Base-by-base conservation (phyloP, 2,329 filamentous ascomycete species). In the Trichoderma sp. region DNA sequence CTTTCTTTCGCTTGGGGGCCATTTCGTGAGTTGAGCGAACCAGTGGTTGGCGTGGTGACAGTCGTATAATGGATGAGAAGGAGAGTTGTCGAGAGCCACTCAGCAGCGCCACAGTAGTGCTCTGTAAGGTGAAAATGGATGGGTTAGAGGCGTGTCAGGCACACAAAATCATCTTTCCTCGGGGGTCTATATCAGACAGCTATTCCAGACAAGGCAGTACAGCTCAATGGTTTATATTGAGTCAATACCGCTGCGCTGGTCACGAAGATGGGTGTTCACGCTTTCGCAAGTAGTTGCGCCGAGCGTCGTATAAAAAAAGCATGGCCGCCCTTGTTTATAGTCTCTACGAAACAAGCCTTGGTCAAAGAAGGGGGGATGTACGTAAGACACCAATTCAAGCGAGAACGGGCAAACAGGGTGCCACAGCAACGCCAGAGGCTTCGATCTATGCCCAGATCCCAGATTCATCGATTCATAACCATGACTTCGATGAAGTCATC, bases 1-100 rank as follows among this genome's bases (percentile, higher is more conserved):
- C 61, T 66, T 77, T 79, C 71, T 81, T 83, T 59, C 81, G 77
- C 71, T 83, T 84, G 4, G 76, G 51, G 1, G 75, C 75, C 81
- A 83, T 83, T 13, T 37, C 68, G 28, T 32, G 46, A 39, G 26
- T 34, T 21, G n/a, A 24, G 14, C 54, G 54, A 37, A 55, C 26
- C 7, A 54, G 37, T 21, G 63, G 56, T 46, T 32, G 59, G 43
- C 10, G 37, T 5, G 32, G 39, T 37, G 43, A 52, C 26, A 24
- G 28, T 8, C 14, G 59, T 46, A 16, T 52, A 39, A 49, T 66
- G 39, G 24, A 24, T 56, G 61, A 18, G 39, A 34, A 14, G 37
- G 61, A 24, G 30, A 26, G n/a, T 52, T 28, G 59, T 28, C n/a
- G 37, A 46, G 39, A 30, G 39, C 66, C 28, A 68, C 66, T 49